These are phyloP conservation scores for Linaria vulgaris DNA, from an alignment of 257 asterid species.

Conservation along the genomic window DNA sequence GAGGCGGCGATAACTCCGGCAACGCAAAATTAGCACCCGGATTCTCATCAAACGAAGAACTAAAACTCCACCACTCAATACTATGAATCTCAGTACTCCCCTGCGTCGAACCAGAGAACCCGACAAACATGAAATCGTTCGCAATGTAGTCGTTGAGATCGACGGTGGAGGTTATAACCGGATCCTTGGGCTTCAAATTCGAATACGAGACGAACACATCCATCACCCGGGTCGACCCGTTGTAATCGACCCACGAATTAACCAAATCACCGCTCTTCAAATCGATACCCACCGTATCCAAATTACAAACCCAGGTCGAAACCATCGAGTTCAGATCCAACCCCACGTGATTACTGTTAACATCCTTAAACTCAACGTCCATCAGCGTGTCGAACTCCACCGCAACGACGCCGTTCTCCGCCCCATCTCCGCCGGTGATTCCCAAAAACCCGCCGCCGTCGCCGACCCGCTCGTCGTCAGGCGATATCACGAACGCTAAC, in stretches of 20 bases:
- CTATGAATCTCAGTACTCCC: constrained; percentile 82
- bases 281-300: constrained; percentile 52
- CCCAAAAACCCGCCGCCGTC: constrained; percentile 78
- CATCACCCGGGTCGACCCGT: constrained; percentile 49
- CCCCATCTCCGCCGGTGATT: constrained; percentile 44
- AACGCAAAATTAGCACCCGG: constrained; percentile 30
- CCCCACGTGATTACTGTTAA: constrained; percentile 80
- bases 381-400: constrained; percentile 77
- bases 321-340: constrained; percentile 75
- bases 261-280: constrained; percentile 78
- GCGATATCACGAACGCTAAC: constrained; percentile 66
- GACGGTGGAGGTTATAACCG: constrained; percentile 45
- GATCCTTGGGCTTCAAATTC: constrained; percentile 63
- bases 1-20: constrained; percentile 42
- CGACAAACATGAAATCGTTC: constrained; percentile 71
- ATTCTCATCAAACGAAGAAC: constrained; percentile 53
- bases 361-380: constrained; percentile 74
- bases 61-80: constrained; percentile 85
- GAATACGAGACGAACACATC: constrained; percentile 65
- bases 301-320: constrained; percentile 49
- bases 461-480: constrained; percentile 57
- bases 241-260: constrained; percentile 77
- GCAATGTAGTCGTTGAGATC: constrained; percentile 48
- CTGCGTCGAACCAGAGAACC: constrained; percentile 80
- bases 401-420: constrained; percentile 51